A percentile compares a stretch with the other conserved stretches of the same genome.
These are phyloP conservation scores for Zalerion maritima DNA, from an alignment of 495 filamentous ascomycete genomes.

Conservation along the genomic window DNA sequence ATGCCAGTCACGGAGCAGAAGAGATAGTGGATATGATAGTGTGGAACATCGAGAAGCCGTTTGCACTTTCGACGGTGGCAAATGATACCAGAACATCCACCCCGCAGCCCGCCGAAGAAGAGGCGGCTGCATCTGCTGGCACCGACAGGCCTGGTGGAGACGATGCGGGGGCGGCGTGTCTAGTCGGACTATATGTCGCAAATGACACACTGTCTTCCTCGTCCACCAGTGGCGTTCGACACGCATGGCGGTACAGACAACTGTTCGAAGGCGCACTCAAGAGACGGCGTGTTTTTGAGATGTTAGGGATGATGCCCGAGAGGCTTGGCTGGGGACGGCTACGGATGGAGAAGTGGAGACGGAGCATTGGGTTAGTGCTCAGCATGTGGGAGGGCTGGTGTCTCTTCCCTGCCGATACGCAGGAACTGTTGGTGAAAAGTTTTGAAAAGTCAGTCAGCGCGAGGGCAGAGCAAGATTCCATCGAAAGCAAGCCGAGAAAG, in stretches of 20 bases:
- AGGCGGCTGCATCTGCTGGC: constrained; percentile 8
- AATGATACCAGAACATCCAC: constrained; percentile 24
- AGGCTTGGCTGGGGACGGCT: constrained; percentile 70
- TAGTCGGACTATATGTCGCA: constrained; percentile 74
- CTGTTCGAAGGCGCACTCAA: constrained; percentile 68
- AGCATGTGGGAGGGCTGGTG: constrained; percentile 81
- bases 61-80: constrained; percentile 47
- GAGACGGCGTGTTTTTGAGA: constrained; percentile 59
- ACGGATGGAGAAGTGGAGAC: constrained; percentile 79
- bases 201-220: constrained; percentile 81
- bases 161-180: constrained; percentile 58
- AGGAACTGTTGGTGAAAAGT: constrained; percentile 53
- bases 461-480: constrained; percentile 28
- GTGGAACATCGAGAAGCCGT: constrained; percentile 60
- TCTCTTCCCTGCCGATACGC: constrained; percentile 63
- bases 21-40: constrained; percentile 84
- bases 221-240: constrained; percentile 65
- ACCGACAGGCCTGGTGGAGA: constrained; percentile 4
- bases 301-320: constrained; percentile 63
- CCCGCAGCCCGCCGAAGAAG: constrained; percentile 24
- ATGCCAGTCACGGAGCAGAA: constrained; percentile 61
- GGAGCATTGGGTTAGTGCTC: constrained; percentile 59
- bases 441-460: constrained; percentile 64
- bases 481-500: constrained; percentile 40
- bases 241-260: constrained; percentile 83